These are phyloP conservation scores for Pisolithus sp. DNA, from an alignment of 768 basidiomycete genomes.

Conservation along the genomic window DNA sequence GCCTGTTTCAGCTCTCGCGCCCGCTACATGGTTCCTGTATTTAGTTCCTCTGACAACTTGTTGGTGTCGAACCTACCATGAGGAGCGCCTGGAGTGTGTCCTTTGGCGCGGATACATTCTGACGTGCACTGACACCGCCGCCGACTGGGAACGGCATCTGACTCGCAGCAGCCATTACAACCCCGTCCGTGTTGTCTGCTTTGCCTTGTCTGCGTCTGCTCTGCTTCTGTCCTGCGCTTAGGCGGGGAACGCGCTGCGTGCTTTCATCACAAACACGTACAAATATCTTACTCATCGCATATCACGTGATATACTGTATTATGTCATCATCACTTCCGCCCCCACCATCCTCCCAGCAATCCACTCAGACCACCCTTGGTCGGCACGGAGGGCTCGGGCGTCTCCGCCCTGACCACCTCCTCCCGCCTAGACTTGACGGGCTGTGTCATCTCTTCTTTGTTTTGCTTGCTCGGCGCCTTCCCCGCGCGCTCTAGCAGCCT, in stretches of 20 bases:
- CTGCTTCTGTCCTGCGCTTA: too few species aligned
- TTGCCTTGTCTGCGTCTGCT: too few species aligned
- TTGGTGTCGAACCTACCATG: constrained; percentile 4
- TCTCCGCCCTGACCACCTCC: constrained; percentile 39
- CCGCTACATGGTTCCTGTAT: constrained; percentile 27
- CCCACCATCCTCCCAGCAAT: constrained; percentile 83
- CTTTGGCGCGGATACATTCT: constrained; percentile 11
- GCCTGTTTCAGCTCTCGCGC: constrained; percentile 36
- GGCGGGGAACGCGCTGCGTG: too few species aligned
- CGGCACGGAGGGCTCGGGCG: constrained; percentile 43
- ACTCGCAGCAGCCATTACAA: too few species aligned
- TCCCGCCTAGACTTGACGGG: constrained; percentile 50
- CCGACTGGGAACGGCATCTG: too few species aligned
- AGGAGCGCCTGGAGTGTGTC: constrained; percentile 22
- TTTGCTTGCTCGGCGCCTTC: constrained; percentile 30
- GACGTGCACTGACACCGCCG: background rate
- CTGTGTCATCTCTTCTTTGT: constrained; percentile 13
- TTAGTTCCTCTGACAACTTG: too few species aligned
- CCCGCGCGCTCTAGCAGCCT: constrained; percentile 66
- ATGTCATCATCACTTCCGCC: constrained; percentile 24
- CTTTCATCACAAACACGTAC: too few species aligned
- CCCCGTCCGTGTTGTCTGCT: too few species aligned
- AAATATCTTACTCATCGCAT: background rate
- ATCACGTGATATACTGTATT: background rate
- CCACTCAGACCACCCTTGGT: constrained; percentile 52